These are phyloP conservation scores for Nepenthes gracilis DNA, from an alignment of 148 eudicot genomes.

Conservation along the genomic window DNA sequence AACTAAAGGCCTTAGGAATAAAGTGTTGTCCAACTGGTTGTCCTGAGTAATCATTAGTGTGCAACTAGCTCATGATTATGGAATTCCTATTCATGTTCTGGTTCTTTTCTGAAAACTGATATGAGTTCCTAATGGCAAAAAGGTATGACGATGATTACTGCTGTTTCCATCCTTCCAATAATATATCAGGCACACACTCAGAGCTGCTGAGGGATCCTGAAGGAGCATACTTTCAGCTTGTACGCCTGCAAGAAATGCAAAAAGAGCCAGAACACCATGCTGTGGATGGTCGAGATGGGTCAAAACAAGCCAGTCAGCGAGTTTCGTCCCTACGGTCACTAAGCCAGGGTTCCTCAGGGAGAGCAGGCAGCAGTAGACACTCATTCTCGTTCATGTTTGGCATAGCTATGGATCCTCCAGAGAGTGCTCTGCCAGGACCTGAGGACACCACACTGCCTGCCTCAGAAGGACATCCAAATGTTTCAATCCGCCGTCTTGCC, in stretches of 20 bases:
- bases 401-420: conserved; percentile 2
- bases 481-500: conserved; percentile 24
- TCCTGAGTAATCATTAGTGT: too few relatives aligned
- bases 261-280: conserved; percentile 2
- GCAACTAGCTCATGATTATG: too few relatives aligned
- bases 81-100: too few relatives aligned
- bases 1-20: too few relatives aligned
- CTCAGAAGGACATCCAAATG: conserved; percentile 12
- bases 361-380: conserved; percentile 2
- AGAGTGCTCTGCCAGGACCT: background rate
- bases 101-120: too few relatives aligned
- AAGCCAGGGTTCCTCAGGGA: conserved; percentile 5
- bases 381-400: conserved; percentile 4
- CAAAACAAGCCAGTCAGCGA: background rate
- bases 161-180: background rate
- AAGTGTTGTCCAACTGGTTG: too few relatives aligned
- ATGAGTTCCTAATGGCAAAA: too few relatives aligned
- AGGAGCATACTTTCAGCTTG: conserved; percentile 12
- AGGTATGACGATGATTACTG: too few relatives aligned
- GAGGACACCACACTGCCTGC: background rate
- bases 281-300: background rate
- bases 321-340: conserved; percentile 1
- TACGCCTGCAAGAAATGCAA: conserved; percentile 3
- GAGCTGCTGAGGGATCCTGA: conserved; percentile 9
- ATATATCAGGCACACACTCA: background rate